Base-by-base conservation (phyloP, 2,329 filamentous ascomycete species). In the Didymella arachidicola region DNA sequence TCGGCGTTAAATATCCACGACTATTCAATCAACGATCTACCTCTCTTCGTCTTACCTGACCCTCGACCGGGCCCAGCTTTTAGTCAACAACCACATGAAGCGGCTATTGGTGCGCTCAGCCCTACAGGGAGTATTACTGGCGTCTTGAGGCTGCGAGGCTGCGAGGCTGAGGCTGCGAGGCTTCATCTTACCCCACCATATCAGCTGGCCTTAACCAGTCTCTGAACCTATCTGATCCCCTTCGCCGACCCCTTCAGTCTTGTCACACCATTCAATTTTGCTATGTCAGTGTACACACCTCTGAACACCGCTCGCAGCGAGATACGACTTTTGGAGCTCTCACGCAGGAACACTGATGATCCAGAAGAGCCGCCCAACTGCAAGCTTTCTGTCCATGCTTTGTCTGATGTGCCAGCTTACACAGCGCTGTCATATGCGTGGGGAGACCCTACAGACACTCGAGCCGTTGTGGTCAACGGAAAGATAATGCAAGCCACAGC, bases 1-100 rank as follows among this genome's bases (percentile, higher is more conserved):
- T 25, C 36, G 57, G 57, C 42, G 57, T 60, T 60, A 46, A 43
- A 55, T 56, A 60, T 48, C 47, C 39, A 53, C 39, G 43, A 59
- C 38, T 50, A 32, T 14, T 45, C 53, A 59, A 49, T 53, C n/a
- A 3, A 58, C 25, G 38, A 58, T 53, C 38, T 50, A 39, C 26
- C 22, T 22, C 22, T 22, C 2, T 3, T 22, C 22, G 22, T 22
- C 2, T 22, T 22, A 22, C 22, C 22, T 22, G 22, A 22, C 22
- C 22, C 22, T 22, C 22, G 22, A 22, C 22, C 3, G 22, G 22
- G 22, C 22, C 22, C 22, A 22, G 22, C 22, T 22, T 22, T 22
- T 3, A 22, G 22, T 2, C 22, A 22, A 22, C 3, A 22, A 22
- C 22, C 22, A 22, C 22, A 22, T 22, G 22, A 22, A 22, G 22